Evolutionary conservation across 2,329 filamentous ascomycete species (phyloP).

Genomic region (Waltergamsia citrina): DNA sequence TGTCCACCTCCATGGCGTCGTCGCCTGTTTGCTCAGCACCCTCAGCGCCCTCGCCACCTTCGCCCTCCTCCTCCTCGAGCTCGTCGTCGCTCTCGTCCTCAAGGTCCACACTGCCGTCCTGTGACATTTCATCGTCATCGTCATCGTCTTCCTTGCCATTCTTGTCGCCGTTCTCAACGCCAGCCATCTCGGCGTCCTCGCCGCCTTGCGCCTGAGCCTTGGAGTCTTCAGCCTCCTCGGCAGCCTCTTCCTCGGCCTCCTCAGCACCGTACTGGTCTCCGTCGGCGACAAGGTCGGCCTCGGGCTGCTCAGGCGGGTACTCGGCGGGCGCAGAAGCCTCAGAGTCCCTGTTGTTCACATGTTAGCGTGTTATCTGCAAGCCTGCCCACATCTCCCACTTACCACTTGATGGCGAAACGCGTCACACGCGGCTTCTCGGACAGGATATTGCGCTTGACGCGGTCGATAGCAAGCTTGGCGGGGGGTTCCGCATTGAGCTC

Average conservation of each 20-base stretch:
- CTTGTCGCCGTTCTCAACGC: constrained; percentile 42
- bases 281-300: constrained; percentile 78
- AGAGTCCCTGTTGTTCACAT: constrained; percentile 65
- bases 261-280: constrained; percentile 89
- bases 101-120: constrained; percentile 70
- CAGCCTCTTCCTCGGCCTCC: constrained; percentile 65
- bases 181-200: constrained; percentile 70
- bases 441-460: constrained; percentile 83
- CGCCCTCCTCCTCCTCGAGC: constrained; percentile 56
- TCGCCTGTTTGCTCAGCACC: constrained; percentile 24
- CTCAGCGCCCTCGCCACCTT: constrained; percentile 30
- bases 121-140: constrained; percentile 60
- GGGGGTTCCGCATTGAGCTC: constrained; percentile 85
- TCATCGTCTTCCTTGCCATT: constrained; percentile 28
- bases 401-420: constrained; percentile 98
- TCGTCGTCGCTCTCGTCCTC: constrained; percentile 69
- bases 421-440: constrained; percentile 97
- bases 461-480: constrained; percentile 84
- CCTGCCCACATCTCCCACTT: too few relatives aligned
- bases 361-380: constrained; percentile 3
- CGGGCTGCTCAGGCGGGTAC: constrained; percentile 94
- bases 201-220: constrained; percentile 35
- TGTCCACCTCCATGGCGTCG: constrained; percentile 43
- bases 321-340: constrained; percentile 93
- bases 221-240: constrained; percentile 41